Evolutionary conservation across 1,284 basidiomycete species (phyloP).

Genomic region (Boletus semigastroideus): DNA sequence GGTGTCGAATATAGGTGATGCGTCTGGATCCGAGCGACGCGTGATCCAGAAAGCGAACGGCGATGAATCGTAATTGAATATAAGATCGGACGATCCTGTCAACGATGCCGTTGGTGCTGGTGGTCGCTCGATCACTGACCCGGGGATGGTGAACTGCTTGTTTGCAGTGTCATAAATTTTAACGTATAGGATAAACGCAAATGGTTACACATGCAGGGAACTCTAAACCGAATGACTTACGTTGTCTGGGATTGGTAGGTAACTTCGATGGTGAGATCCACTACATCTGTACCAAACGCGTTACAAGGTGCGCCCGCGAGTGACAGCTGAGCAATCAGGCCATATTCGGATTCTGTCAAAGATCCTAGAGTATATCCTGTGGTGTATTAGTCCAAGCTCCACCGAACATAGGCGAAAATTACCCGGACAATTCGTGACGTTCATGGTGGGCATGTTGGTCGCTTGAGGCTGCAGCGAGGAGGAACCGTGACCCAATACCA

Average conservation of each 20-base stretch:
- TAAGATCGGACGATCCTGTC: conserved; percentile 49
- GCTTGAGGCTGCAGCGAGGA: conserved; percentile 8
- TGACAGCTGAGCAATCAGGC: conserved; percentile 55
- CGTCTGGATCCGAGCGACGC: conserved; percentile 56
- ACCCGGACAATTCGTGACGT: conserved; percentile 33
- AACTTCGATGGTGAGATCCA: conserved; percentile 62
- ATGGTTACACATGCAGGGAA: background rate
- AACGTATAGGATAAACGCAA: conserved; percentile 59
- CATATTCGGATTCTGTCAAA: conserved; percentile 44
- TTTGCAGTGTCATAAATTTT: conserved; percentile 70
- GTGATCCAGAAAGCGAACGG: conserved; percentile 83
- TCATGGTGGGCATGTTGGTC: conserved; percentile 19
- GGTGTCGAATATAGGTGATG: conserved; percentile 72
- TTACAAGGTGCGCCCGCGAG: conserved; percentile 66
- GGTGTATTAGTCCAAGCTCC: background rate
- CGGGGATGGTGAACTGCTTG: conserved; percentile 69
- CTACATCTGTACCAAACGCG: conserved; percentile 70
- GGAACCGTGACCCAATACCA: conserved; percentile 10
- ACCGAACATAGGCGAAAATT: background rate
- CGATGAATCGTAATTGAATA: conserved; percentile 64
- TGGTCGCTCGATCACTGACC: conserved; percentile 54
- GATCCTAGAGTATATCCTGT: conserved; percentile 54
- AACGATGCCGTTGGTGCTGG: conserved; percentile 35
- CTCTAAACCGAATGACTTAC: conserved; percentile 32
- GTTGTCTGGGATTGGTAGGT: conserved; percentile 55